A percentile compares a stretch with the other conserved stretches of the same genome.
Evolutionary conservation across 495 filamentous ascomycete species (phyloP).

Genomic region (Penicillium flavigenum): DNA sequence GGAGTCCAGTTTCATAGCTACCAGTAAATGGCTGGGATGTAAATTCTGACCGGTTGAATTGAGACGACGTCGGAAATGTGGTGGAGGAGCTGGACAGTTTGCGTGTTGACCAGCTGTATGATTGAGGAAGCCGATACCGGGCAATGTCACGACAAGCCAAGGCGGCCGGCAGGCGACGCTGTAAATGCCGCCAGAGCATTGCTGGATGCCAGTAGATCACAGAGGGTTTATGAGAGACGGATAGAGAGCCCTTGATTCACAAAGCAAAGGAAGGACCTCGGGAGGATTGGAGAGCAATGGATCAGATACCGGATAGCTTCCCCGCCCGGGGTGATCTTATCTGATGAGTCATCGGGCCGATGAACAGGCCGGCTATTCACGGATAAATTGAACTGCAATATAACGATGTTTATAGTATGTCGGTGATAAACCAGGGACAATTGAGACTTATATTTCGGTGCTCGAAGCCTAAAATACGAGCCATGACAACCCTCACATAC

Average conservation of each 20-base stretch:
- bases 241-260: not conserved
- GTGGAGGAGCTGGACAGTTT: constrained; percentile 33
- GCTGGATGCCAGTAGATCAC: constrained; percentile 2
- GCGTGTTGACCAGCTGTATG: constrained; percentile 14
- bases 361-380: not conserved
- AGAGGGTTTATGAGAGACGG: not conserved
- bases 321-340: constrained; percentile 30
- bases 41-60: constrained; percentile 64
- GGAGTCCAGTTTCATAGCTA: constrained; percentile 70
- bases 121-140: constrained; percentile 19
- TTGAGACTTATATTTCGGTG: not conserved
- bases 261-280: not conserved
- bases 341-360: constrained; percentile 27
- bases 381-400: not conserved
- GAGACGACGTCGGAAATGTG: constrained; percentile 45
- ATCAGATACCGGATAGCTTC: constrained; percentile 32
- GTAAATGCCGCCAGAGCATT: constrained; percentile 27
- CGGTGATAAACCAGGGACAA: constrained; percentile 12
- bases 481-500: constrained; percentile 2
- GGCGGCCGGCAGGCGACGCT: constrained; percentile 21
- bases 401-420: too few relatives aligned
- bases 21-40: constrained; percentile 65
- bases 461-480: not conserved
- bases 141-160: constrained; percentile 17
- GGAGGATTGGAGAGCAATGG: constrained; percentile 6